Evolutionary conservation across 2,329 filamentous ascomycete species (phyloP), one percentile per base, ranked within the genome.

Genomic region (Arthrobotrys pseudoclavata): DNA sequence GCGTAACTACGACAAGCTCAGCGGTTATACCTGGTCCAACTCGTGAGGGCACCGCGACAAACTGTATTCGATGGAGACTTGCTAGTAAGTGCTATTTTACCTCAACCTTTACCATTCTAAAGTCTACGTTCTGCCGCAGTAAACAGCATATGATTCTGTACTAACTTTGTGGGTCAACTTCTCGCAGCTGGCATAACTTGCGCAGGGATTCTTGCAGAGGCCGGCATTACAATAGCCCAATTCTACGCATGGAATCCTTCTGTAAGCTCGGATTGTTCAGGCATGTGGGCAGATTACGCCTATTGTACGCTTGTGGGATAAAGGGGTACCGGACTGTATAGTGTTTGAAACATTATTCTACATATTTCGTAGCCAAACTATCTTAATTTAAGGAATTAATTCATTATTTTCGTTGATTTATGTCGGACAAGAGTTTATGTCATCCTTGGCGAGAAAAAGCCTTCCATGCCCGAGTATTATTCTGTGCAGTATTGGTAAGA

Each of bases 201-300:
- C 45, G 50, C 48, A 31, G 71, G 66, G 31, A 52, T 80, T 15
- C 69, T 76, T 15, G 64, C 66, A 45, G 47, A 63, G 18, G 69
- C 76, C 10, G 57, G 66, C 9, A 70, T 81, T 18, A 81, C 80
- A 5, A 72, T 81, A n/a, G 78, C 70, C n/a, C 60, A 80, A 53
- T 80, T 81, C 45, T 80, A 66, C 13, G 31, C 20, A 26, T 80
- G 74, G 55, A 80, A 81, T 45, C 66, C 77, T 20, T 70, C 68
- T 13, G 72, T 81, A 20, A 67, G 78, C 12, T 55, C 71, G 7
- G 75, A 81, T 37, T 81, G 79, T 57, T 57, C 50, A 5, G 61
- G 45, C 18, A 74, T 81, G 13, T 80, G 80, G 80, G 15, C 70
- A 50, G 50, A 60, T 69, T 69, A 69, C 24, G 64, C 64, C 12